Evolutionary conservation across 305 asterid genomes (phyloP).

Genomic region (Solanum hybrid): DNA sequence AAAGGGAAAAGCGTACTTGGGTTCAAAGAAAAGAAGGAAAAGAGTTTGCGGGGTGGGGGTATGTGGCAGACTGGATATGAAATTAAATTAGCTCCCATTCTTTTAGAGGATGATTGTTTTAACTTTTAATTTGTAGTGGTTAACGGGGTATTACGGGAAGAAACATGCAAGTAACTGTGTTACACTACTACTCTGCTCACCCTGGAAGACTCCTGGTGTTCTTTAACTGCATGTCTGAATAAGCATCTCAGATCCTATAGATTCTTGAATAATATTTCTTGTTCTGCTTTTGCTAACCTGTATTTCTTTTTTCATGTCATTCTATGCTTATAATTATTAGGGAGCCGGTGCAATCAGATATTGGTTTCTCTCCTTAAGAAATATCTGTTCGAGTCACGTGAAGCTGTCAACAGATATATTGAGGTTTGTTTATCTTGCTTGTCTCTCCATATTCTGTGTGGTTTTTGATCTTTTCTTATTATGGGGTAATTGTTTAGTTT

Average conservation of each 20-base stretch:
- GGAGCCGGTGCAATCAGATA: constrained; percentile 44
- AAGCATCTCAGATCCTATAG: neutral
- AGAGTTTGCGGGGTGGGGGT: neutral
- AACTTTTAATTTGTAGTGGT: neutral
- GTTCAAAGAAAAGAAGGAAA: neutral
- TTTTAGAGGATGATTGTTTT: neutral
- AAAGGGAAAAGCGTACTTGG: neutral
- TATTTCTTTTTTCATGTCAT: constrained; percentile 5
- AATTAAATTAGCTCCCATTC: neutral
- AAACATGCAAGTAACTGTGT: neutral
- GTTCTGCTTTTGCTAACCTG: neutral
- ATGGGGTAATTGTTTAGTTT: neutral
- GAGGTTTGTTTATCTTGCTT: constrained; percentile 34
- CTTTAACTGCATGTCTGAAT: neutral
- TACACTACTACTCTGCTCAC: neutral
- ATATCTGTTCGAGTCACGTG: constrained; percentile 67
- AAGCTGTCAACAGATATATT: constrained; percentile 43
- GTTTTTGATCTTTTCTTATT: neutral
- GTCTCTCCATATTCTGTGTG: neutral
- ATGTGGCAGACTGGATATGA: neutral
- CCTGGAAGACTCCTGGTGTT: neutral
- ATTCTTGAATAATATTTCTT: neutral
- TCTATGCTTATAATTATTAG: constrained; percentile 24
- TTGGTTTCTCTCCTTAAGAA: constrained; percentile 46
- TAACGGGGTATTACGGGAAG: neutral